Conservation (phyloP, 768 basidiomycete genomes). For the Coprinellus micaceus region DNA sequence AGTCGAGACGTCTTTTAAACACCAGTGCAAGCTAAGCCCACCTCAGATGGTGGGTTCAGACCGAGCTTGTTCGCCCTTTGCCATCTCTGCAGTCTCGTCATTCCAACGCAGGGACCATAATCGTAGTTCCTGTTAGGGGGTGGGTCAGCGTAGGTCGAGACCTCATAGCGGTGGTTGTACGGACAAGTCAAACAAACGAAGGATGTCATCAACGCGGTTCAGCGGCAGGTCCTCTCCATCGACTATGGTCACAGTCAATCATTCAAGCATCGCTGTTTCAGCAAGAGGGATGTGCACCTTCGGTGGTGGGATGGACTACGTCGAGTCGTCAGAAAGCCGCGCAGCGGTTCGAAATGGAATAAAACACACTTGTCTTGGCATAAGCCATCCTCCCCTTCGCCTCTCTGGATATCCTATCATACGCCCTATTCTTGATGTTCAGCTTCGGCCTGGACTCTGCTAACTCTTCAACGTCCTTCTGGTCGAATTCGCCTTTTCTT, state of each 20-base stretch:
- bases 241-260: no score
- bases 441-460: constrained; percentile 29
- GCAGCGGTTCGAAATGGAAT: not conserved
- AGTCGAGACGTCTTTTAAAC: not conserved
- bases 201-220: constrained; percentile 65
- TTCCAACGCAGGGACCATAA: constrained; percentile 77
- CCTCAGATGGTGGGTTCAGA: constrained; percentile 76
- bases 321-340: not conserved
- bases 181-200: constrained; percentile 82
- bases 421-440: constrained; percentile 48
- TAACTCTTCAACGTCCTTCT: not conserved
- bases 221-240: constrained; percentile 45
- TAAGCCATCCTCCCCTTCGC: constrained; percentile 53
- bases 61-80: constrained; percentile 77
- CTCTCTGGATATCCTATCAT: constrained; percentile 45
- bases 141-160: constrained; percentile 20
- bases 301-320: not conserved
- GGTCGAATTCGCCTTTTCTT: not conserved
- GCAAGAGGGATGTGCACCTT: no score
- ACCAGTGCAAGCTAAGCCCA: constrained; percentile 30
- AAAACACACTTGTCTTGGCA: constrained; percentile 54
- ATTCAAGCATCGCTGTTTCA: no score
- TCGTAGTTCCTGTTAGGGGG: constrained; percentile 54
- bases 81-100: constrained; percentile 85
- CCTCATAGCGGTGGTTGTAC: no score